Evolutionary conservation across 1,284 basidiomycete genomes (phyloP).

Genomic region (Rhodotorula mucilaginosa): DNA sequence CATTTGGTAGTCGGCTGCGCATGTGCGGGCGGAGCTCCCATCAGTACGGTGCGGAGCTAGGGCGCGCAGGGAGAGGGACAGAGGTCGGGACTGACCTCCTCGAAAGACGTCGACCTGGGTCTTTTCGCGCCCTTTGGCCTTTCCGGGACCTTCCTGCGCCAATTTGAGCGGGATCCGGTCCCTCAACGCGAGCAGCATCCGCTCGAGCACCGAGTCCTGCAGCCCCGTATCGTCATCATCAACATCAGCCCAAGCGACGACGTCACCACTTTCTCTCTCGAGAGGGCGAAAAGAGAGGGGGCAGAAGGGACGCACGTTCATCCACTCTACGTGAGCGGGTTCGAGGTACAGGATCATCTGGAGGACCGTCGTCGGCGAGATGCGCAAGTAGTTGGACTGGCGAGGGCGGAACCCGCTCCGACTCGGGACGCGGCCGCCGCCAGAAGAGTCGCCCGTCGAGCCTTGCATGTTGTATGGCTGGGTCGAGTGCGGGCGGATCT

Average conservation of each 20-base stretch:
- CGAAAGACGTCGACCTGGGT: constrained; percentile 49
- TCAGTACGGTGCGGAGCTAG: not conserved
- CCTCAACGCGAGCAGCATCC: constrained; percentile 45
- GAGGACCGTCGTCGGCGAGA: constrained; percentile 48
- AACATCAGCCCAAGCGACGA: too few species aligned
- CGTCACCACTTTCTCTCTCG: not conserved
- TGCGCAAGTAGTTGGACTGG: constrained; percentile 50
- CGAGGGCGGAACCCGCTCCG: constrained; percentile 42
- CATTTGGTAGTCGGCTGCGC: constrained; percentile 47
- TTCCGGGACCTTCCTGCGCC: constrained; percentile 28
- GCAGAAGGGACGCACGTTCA: constrained; percentile 44
- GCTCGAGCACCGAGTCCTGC: constrained; percentile 39
- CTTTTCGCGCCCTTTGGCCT: constrained; percentile 36
- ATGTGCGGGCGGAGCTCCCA: not conserved
- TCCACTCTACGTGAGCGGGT: constrained; percentile 49
- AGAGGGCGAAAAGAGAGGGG: too few species aligned
- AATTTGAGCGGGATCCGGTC: constrained; percentile 48
- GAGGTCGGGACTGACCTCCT: constrained; percentile 31
- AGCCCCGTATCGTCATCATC: too few species aligned
- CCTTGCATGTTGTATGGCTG: not conserved
- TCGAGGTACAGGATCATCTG: constrained; percentile 51
- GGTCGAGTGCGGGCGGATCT: not conserved
- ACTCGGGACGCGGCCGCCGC: not conserved
- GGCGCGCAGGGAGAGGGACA: too few species aligned
- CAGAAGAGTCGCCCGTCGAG: not conserved